Evolutionary conservation across 2,329 filamentous ascomycete species (phyloP), one percentile per base, ranked within the genome.

Genomic region (Berkeleyomyces basicola): DNA sequence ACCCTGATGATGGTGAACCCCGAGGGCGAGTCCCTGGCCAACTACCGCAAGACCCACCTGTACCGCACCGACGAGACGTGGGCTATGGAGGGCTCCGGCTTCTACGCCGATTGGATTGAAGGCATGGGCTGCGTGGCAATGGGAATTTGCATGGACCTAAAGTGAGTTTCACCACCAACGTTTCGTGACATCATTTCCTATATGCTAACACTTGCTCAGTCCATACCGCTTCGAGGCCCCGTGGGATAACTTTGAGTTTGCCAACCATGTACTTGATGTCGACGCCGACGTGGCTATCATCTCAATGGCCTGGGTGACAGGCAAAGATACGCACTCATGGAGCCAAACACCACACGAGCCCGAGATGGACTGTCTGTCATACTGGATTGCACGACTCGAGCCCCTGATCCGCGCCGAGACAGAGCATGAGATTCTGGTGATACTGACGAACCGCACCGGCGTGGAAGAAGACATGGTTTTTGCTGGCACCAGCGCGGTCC

Each of bases 261-360:
- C 78, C 0, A 79, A 74, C 33, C 82, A 87, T 51, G 74, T 85
- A 4, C 70, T 89, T 0, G 72, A 81, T 1, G 72, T 74, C 0
- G 69, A 77, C 0, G 79, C 85, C 0, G 82, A 83, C 11, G 66
- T 91, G 0, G 82, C 88, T 1, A 81, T 90, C 42, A 67, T 92
- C 0, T 82, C 81, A 3, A 91, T 91, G 88, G 87, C 88, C 0
- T 92, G 87, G 88, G 75, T 88, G 40, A 89, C 86, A 1, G 75
- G 71, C 62, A 82, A 76, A 65, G 78, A 76, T 68, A 76, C 72
- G 1, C 75, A 68, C 16, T 63, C 64, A 6, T 83, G 75, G 69
- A 82, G 68, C 64, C 76, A 67, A 37, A 74, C 66, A 66, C 81
- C 80, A 0, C 70, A 77, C 0, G 80, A 83, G 59, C 86, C 87